phyloP scores from a whole-genome alignment of 2,329 filamentous ascomycete species.

The Alternaria solani region DNA sequence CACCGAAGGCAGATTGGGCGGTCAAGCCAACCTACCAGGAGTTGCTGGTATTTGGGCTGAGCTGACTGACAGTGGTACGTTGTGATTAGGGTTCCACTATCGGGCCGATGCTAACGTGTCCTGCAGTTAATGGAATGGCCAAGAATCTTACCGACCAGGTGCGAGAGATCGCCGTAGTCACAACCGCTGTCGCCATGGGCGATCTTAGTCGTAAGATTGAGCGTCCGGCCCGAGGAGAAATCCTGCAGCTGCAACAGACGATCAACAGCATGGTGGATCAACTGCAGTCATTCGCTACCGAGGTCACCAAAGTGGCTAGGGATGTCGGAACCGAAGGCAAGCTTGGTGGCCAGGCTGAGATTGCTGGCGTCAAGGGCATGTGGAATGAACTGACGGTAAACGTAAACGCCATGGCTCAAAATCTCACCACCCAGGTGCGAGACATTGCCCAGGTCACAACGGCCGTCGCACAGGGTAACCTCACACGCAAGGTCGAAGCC shows the following conservation, averaged over 20 bases:
- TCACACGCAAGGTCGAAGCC: slow-evolving; percentile 61
- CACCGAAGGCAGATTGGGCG: slow-evolving; percentile 91
- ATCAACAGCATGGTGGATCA: slow-evolving; percentile 74
- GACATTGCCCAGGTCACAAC: slow-evolving; percentile 63
- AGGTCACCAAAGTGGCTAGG: slow-evolving; percentile 70
- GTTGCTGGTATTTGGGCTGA: slow-evolving; percentile 98
- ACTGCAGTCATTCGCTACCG: slow-evolving; percentile 70
- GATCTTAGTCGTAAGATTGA: slow-evolving; percentile 97
- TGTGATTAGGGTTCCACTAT: slow-evolving; percentile 22
- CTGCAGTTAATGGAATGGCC: slow-evolving; percentile 91
- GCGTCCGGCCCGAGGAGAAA: slow-evolving; percentile 92
- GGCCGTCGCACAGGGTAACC: slow-evolving; percentile 60
- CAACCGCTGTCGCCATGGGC: slow-evolving; percentile 91
- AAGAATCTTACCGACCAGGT: slow-evolving; percentile 98
- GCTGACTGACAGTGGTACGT: slow-evolving; percentile 70
- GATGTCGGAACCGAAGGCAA: slow-evolving; percentile 72
- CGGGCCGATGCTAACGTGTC: slow-evolving; percentile 39
- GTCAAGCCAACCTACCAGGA: slow-evolving; percentile 90
- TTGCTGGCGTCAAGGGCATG: slow-evolving; percentile 71
- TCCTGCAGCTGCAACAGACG: slow-evolving; percentile 92
- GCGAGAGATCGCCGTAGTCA: slow-evolving; percentile 95
- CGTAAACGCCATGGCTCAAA: slow-evolving; percentile 63
- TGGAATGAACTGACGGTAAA: slow-evolving; percentile 70
- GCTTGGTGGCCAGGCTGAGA: slow-evolving; percentile 69
- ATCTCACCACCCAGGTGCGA: slow-evolving; percentile 62